Evolutionary conservation across 1,139 yeast species (phyloP), one percentile per base, ranked within the genome.

Genomic region (Meyerozyma guilliermondii): DNA sequence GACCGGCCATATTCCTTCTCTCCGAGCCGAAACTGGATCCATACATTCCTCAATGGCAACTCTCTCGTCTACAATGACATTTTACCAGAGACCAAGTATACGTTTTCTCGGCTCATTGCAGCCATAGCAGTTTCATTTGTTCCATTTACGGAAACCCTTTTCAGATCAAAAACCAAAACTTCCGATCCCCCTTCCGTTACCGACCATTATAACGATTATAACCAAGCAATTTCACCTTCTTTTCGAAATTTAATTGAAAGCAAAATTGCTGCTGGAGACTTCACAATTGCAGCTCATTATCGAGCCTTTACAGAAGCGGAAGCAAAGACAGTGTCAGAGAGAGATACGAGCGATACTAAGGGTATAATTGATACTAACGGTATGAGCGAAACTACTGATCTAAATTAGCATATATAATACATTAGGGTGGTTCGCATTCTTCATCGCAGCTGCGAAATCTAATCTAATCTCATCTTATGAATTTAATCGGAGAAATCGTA

Each of bases 401-500:
- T 20, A 20, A 20, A 20, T 6, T 20, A 20, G 22, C 22, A 20
- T 20, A 20, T 20, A 20, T 20, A 20, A 20, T 3, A 20, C 22
- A 20, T 20, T 14, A 28, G 16, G 23, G 34, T 16, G 14, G 5
- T 10, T 22, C 14, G 24, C 26, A 20, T 18, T 20, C 22, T 24
- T 5, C 17, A 24, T 11, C 22, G 13, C 26, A 34, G 23, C 39
- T 29, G 28, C 39, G 38, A 34, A 35, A 28, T 38, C 36, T 17
- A 35, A 28, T 38, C 36, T 17, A 7, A 10, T 16, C 36, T 16
- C 36, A 33, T 20, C n/a, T 20, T 3, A 84, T 85, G 92, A 86
- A 84, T 60, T 68, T 82, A 51, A 65, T 85, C 16, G 87, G 88
- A 8, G 95, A 87, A 45, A 84, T 87, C 37, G 81, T 86, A 7